Percentiles rank a stretch among this genome's conserved stretches.
These are phyloP conservation scores for Mycena rebaudengoi DNA, from an alignment of 768 basidiomycete genomes.

Conservation along the genomic window DNA sequence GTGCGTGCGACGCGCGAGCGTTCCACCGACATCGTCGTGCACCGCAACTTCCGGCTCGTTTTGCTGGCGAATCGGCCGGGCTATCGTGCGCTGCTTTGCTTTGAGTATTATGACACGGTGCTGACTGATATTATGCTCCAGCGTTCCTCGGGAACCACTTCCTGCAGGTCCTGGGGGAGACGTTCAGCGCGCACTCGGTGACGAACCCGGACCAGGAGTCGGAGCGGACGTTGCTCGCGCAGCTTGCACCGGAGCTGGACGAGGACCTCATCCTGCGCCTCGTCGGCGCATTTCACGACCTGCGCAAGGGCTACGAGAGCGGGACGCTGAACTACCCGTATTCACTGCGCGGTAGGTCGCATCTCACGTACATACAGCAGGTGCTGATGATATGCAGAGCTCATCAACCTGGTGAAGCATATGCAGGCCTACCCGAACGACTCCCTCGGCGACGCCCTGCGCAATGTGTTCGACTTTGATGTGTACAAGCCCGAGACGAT, in stretches of 20 bases:
- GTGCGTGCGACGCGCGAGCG: constrained; percentile 56
- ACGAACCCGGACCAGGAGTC: constrained; percentile 73
- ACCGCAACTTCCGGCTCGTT: constrained; percentile 70
- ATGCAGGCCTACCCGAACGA: constrained; percentile 69
- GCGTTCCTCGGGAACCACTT: constrained; percentile 81
- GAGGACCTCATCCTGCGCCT: constrained; percentile 62
- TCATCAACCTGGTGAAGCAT: constrained; percentile 73
- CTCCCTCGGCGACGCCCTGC: constrained; percentile 62
- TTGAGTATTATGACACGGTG: not conserved
- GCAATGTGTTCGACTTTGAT: constrained; percentile 78
- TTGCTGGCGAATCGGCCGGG: constrained; percentile 74
- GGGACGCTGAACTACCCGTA: constrained; percentile 73
- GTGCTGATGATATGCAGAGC: constrained; percentile 47
- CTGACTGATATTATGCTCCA: constrained; percentile 32
- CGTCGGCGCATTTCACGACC: constrained; percentile 71
- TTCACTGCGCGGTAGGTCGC: constrained; percentile 64
- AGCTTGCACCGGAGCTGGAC: constrained; percentile 68
- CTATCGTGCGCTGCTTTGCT: constrained; percentile 57
- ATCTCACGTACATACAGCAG: too few relatives aligned
- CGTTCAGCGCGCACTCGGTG: constrained; percentile 72
- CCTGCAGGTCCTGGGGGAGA: constrained; percentile 75
- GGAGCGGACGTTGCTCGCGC: constrained; percentile 65
- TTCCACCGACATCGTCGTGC: constrained; percentile 65
- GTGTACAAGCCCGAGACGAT: constrained; percentile 72
- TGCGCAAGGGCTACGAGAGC: constrained; percentile 64